Percentiles rank a stretch among this genome's conserved stretches.
These are phyloP conservation scores for Arctium minus DNA, from an alignment of 129 eudicot genomes.

Conservation along the genomic window DNA sequence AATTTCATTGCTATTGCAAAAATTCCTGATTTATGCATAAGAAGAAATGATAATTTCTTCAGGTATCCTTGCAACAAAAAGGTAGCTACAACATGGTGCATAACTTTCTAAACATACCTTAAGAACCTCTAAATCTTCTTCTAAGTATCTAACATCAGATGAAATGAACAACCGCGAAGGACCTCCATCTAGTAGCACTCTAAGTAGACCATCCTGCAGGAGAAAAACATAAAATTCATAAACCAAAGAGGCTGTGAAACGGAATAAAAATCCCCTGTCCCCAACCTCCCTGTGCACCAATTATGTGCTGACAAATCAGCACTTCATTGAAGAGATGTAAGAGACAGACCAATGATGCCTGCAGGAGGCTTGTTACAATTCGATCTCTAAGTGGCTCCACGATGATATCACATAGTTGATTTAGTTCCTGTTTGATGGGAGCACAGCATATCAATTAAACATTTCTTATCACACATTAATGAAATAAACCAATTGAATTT, in stretches of 20 bases:
- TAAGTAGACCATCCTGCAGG: conserved; percentile 79
- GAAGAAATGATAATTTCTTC: neutral
- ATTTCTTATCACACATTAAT: neutral
- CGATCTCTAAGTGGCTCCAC: conserved; percentile 94
- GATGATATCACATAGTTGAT: conserved; percentile 83
- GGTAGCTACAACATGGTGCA: neutral
- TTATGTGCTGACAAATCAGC: neutral
- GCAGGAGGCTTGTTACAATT: conserved; percentile 89
- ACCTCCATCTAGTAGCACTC: conserved; percentile 94
- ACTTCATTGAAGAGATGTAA: neutral
- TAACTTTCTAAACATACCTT: conserved; percentile 48
- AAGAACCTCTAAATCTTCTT: conserved; percentile 88
- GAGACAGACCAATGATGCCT: conserved; percentile 76
- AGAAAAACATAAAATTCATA: neutral
- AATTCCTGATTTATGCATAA: neutral
- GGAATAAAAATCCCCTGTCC: neutral
- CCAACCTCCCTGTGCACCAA: neutral
- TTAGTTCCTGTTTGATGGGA: conserved; percentile 60
- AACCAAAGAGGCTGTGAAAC: neutral
- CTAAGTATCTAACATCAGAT: conserved; percentile 74
- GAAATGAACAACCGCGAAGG: conserved; percentile 72
- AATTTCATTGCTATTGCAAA: neutral
- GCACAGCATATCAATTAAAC: neutral
- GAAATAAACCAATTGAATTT: neutral
- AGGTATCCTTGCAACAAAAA: neutral